Conservation (phyloP, 805 yeast genomes). For the Kurtzmaniella fragi region DNA sequence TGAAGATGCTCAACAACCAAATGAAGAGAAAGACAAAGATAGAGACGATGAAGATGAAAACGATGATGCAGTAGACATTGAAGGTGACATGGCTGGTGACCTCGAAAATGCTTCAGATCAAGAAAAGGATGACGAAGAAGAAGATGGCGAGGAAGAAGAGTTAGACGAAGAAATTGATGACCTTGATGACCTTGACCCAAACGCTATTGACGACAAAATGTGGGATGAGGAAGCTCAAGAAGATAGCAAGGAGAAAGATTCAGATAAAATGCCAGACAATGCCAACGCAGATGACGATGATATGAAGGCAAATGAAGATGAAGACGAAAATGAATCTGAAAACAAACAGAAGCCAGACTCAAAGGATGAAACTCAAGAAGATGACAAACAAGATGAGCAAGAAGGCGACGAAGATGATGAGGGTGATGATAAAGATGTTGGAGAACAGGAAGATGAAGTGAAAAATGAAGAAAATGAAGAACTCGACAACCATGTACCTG, state of each 20-base stretch:
- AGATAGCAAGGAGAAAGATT: conserved; percentile 73
- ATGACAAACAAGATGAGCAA: conserved; percentile 42
- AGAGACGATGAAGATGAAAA: conserved; percentile 65
- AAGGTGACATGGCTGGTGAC: conserved; percentile 96
- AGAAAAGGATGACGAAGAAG: conserved; percentile 52
- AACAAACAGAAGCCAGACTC: conserved; percentile 28
- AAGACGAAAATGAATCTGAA: conserved; percentile 29
- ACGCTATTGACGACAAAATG: conserved; percentile 94
- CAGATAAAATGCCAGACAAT: conserved; percentile 63
- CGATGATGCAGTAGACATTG: conserved; percentile 88
- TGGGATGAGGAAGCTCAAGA: conserved; percentile 92
- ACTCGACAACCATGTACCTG: conserved; percentile 71
- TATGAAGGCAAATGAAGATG: conserved; percentile 43
- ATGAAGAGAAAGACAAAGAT: conserved; percentile 58
- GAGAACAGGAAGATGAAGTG: conserved; percentile 78
- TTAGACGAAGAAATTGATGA: conserved; percentile 88
- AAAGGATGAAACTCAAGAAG: conserved; percentile 29
- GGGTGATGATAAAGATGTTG: conserved; percentile 67
- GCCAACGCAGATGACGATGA: conserved; percentile 47
- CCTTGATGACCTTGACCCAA: conserved; percentile 85
- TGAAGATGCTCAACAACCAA: conserved; percentile 71
- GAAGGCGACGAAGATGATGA: conserved; percentile 44
- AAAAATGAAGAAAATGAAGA: conserved; percentile 64
- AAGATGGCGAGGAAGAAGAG: conserved; percentile 52
- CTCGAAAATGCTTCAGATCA: conserved; percentile 74